A percentile compares a stretch with the other conserved stretches of the same genome.
These are phyloP conservation scores for Manihot esculenta DNA, from an alignment of 441 rosid genomes.

Conservation along the genomic window DNA sequence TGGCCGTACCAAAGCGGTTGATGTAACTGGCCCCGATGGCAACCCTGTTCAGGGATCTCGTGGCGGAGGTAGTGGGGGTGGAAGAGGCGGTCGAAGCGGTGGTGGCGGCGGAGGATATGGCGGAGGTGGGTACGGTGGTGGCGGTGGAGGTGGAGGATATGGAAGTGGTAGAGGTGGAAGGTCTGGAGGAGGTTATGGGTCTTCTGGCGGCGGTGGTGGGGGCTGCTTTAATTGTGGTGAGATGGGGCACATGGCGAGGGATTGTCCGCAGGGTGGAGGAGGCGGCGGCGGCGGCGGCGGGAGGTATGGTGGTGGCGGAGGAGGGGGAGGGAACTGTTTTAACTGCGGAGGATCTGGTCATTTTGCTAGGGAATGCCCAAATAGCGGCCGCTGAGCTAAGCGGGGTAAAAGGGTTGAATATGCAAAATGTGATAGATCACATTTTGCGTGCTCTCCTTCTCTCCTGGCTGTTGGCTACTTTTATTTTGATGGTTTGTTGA, in stretches of 20 bases:
- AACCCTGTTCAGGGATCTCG: constrained; percentile 35
- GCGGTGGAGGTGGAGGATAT: constrained; percentile 30
- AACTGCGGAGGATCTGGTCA: constrained; percentile 55
- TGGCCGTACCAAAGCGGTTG: constrained; percentile 64
- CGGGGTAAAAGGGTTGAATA: neutral
- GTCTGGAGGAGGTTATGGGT: constrained; percentile 15
- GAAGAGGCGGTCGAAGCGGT: constrained; percentile 28
- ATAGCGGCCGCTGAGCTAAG: constrained; percentile 36
- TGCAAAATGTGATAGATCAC: constrained; percentile 14
- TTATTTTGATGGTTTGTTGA: constrained; percentile 3
- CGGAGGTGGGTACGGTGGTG: constrained; percentile 46
- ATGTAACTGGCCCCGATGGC: constrained; percentile 71
- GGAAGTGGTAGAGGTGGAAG: constrained; percentile 28
- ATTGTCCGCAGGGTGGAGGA: constrained; percentile 40
- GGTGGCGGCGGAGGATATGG: constrained; percentile 46
- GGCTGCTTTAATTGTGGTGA: constrained; percentile 54
- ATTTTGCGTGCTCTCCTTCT: neutral
- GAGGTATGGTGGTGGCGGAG: constrained; percentile 34
- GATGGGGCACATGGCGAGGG: constrained; percentile 59
- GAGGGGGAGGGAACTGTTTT: constrained; percentile 51
- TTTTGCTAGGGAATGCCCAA: constrained; percentile 61
- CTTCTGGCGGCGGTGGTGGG: constrained; percentile 40
- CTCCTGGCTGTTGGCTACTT: neutral
- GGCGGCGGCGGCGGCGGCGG: constrained; percentile 29
- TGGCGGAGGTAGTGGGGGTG: constrained; percentile 37